Conservation (phyloP, 2,329 filamentous ascomycete species). For the Fusarium proliferatum region DNA sequence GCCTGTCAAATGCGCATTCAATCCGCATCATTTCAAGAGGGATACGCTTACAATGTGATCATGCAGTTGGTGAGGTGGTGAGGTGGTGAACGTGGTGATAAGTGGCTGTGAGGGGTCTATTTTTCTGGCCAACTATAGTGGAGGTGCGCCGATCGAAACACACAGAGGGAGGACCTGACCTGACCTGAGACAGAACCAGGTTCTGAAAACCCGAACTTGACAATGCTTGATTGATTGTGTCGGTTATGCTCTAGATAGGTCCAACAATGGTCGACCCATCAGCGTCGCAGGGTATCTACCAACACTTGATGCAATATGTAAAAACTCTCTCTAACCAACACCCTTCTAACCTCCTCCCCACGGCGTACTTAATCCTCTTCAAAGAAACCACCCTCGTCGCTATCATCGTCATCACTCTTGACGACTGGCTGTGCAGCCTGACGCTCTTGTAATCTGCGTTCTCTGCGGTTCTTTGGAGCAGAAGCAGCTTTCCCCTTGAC, state of each 20-base stretch:
- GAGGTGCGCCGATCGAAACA: slow-evolving; percentile 12
- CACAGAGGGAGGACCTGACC: neutral
- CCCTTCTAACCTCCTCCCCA: neutral
- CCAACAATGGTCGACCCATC: slow-evolving; percentile 19
- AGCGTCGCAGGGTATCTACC: slow-evolving; percentile 35
- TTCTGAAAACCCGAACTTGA: slow-evolving; percentile 9
- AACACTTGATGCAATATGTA: slow-evolving; percentile 31
- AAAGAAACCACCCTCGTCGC: slow-evolving; percentile 70
- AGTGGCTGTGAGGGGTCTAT: slow-evolving; percentile 27
- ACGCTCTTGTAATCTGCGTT: slow-evolving; percentile 51
- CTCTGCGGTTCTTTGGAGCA: slow-evolving; percentile 50
- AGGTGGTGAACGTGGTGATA: neutral
- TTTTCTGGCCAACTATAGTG: slow-evolving; percentile 21
- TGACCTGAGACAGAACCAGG: neutral
- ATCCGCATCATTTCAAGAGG: neutral
- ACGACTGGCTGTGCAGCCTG: slow-evolving; percentile 46
- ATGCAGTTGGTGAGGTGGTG: slow-evolving; percentile 1
- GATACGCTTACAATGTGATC: neutral
- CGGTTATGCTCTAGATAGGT: slow-evolving; percentile 17
- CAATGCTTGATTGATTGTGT: slow-evolving; percentile 19
- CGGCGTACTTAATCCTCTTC: slow-evolving; percentile 48
- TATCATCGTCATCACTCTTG: slow-evolving; percentile 59
- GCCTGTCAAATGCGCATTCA: neutral
- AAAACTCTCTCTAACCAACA: slow-evolving; percentile 3
- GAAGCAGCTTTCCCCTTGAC: slow-evolving; percentile 41